Base-by-base conservation (phyloP, 441 rosid genomes). In the Dalechampia spathulata region DNA sequence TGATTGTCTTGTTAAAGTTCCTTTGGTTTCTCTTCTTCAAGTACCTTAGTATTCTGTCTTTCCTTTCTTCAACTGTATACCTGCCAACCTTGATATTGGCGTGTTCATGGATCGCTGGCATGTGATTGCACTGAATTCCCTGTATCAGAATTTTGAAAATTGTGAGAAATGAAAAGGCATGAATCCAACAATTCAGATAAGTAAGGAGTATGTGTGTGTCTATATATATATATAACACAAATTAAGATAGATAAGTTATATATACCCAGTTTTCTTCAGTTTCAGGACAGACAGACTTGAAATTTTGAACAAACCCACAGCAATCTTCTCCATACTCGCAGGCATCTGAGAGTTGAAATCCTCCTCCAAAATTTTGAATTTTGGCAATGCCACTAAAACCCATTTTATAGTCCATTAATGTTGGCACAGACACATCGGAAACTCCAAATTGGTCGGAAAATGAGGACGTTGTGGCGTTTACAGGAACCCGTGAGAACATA, bases 1-100 rank as follows among this genome's bases (percentile, higher is more conserved):
- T 86, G 61, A 92, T 92, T 36, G 96, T 92, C 76, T 92, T 92
- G 63, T 84, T 92, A 59, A 92, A 88, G 76, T 92, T 92, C 67
- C 98, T 84, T 65, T 80, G 86, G 67, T 86, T 88, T 85, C 88
- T 81, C 75, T 92, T 92, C 80, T 88, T 88, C 77, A 88, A 65
- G 66, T 86, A 92, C 67, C 90, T 76, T n/a, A 79, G 78, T 68
- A 92, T 92, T 72, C 91, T 81, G 17, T 80, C 89, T 75, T 84
- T 86, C 64, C 98, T 84, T 65, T 92, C 95, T 67, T 88, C 96
- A 7, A 67, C 89, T 0, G 98, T 67, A 38, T 92, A 92, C 23
- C 87, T 71, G 23, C 95, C 90, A 54, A 88, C 85, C 60, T 84
- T 86, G 15, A 67, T 59, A 45, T 60, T 80, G 40, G 49, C 62